A percentile compares a stretch with the other conserved stretches of the same genome.
These are phyloP conservation scores for Casuarina glauca DNA, from an alignment of 306 rosid species.

Conservation along the genomic window DNA sequence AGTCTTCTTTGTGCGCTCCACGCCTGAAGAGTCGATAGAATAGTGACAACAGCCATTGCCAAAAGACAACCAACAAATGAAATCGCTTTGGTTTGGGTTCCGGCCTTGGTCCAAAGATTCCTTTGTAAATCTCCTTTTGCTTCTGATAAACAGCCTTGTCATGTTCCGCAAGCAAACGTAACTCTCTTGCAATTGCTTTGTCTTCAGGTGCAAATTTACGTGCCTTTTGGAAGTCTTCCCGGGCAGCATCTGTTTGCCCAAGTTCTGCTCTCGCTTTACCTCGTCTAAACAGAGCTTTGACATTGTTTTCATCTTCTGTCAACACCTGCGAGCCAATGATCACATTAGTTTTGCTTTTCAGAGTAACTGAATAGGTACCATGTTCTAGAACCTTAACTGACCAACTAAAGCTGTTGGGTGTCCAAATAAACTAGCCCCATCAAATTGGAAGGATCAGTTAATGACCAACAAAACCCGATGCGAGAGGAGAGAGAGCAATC, in stretches of 20 bases:
- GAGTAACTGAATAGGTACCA: not conserved
- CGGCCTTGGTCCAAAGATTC: conserved; percentile 83
- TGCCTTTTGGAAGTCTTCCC: conserved; percentile 75
- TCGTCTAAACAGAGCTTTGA: conserved; percentile 80
- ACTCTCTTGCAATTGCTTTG: conserved; percentile 77
- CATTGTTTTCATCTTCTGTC: conserved; percentile 83
- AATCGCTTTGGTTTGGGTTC: conserved; percentile 57
- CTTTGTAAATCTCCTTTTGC: conserved; percentile 92
- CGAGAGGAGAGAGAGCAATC: too few species aligned
- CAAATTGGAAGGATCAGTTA: too few species aligned
- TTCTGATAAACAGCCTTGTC: conserved; percentile 84
- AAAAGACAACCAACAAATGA: conserved; percentile 46
- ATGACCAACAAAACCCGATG: too few species aligned
- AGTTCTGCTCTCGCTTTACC: conserved; percentile 92
- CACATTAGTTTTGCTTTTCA: not conserved
- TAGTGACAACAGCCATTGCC: conserved; percentile 70
- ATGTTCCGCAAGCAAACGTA: conserved; percentile 69
- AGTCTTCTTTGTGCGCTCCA: conserved; percentile 54
- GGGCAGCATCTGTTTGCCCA: conserved; percentile 85
- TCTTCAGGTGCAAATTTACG: conserved; percentile 66
- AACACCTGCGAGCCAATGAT: conserved; percentile 56
- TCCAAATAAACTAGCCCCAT: too few species aligned
- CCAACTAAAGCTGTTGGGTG: not conserved
- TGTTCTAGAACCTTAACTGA: not conserved
- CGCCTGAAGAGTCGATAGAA: conserved; percentile 51